Base-by-base conservation (phyloP, 805 yeast species). In the Candida tallmaniae region DNA sequence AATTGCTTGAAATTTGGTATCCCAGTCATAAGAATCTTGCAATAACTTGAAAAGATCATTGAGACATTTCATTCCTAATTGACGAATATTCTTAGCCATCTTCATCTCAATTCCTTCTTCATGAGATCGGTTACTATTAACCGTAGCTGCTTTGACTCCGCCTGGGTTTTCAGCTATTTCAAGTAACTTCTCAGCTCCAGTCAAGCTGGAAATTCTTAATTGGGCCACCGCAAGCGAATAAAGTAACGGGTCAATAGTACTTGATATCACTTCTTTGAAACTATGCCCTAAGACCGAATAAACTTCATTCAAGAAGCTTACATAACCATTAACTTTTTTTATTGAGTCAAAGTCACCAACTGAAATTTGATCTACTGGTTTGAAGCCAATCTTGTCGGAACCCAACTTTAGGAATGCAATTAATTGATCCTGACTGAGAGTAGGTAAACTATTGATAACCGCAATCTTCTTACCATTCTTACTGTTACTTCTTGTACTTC, bases 391-490 rank as follows among this genome's bases (percentile, higher is more conserved):
- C 37, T 74, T 77, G 14, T 70, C 74, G 27, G 78, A 66, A 2
- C 87, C 83, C 15, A 88, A 61, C 10, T 61, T 48, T 27, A 90
- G 63, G 48, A 90, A 90, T 34, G 70, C 65, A 3, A 58, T 53
- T 16, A 88, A 70, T 45, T 76, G 70, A 5, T 62, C 51, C 12
- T 71, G 71, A 3, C 67, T 56, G 30, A 86, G 64, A 40, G 68
- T 76, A 4, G 84, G 80, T 31, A 86, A 56, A 5, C 78, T 63
- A 15, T 80, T 68, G 9, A 85, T 65, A 6, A 85, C 80, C 6
- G 93, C 85, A 47, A 68, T 71, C 42, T 86, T 83, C 44, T 83
- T 73, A 21, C 88, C 80, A 36, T 76, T 73, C 50, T 84, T 84
- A 19, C 79, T 73, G 39, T 86, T 87, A 53, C 83, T 80, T 36